Percentiles rank a stretch among this genome's conserved stretches.
phyloP scores from a whole-genome alignment of 139 green algal genomes.

The Yamagishiella unicocca region DNA sequence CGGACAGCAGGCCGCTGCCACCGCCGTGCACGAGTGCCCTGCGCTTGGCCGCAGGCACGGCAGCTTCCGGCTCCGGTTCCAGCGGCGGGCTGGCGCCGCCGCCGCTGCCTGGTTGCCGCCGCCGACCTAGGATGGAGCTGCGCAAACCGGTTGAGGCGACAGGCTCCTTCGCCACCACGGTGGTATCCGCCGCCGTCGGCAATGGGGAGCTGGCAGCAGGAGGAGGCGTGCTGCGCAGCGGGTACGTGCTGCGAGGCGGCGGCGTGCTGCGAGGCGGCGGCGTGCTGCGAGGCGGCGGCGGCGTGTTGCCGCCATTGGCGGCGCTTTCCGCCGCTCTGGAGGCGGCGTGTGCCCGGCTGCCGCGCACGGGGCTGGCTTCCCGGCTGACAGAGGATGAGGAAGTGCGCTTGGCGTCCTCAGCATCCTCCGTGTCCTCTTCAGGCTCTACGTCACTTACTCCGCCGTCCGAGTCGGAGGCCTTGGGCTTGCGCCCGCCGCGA shows the following conservation, averaged over 20 bases:
- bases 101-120: not conserved
- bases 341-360: not conserved
- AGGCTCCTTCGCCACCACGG: not conserved
- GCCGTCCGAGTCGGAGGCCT: conserved; percentile 1
- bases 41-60: not conserved
- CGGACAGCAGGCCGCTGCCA: not conserved
- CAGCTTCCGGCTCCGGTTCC: not conserved
- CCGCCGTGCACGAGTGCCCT: not conserved
- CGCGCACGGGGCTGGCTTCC: conserved; percentile 12
- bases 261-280: not conserved
- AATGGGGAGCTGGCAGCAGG: not conserved
- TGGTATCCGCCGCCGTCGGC: not conserved
- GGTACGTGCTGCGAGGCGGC: too few species aligned
- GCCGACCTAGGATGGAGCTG: not conserved
- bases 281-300: not conserved
- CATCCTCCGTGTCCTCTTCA: conserved; percentile 11
- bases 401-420: conserved; percentile 6
- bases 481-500: not conserved
- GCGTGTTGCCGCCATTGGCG: not conserved
- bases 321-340: not conserved
- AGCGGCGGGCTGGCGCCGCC: conserved; percentile 12
- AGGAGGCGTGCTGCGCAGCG: not conserved
- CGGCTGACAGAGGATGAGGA: conserved; percentile 28
- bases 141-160: not conserved
- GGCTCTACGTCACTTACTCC: not conserved